Conservation (phyloP, 257 asterid genomes). For the Rauvolfia tetraphylla region DNA sequence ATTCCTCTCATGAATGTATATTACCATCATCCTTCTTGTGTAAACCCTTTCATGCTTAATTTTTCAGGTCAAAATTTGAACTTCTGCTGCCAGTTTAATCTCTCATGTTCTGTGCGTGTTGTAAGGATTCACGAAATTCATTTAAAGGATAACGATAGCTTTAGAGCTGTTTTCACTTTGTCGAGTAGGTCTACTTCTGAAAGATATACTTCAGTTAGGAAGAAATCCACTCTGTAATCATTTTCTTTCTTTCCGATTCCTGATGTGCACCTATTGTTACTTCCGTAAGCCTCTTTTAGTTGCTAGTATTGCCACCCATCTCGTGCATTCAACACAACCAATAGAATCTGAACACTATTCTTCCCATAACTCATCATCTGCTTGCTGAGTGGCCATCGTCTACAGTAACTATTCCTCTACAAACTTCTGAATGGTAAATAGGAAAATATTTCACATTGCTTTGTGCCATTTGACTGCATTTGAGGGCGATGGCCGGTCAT, state of each 20-base stretch:
- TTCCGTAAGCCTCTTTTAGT: background rate
- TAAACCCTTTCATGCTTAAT: background rate
- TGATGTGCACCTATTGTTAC: background rate
- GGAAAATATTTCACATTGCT: background rate
- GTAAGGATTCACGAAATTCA: background rate
- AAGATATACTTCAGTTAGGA: background rate
- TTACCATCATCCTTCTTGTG: background rate
- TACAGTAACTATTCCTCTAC: constrained; percentile 4
- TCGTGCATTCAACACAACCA: background rate
- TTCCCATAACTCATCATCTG: background rate
- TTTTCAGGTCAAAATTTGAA: background rate
- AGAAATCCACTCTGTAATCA: background rate
- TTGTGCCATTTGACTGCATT: constrained; percentile 6
- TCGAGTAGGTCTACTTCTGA: background rate
- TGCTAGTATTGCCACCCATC: background rate
- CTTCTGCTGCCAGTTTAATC: background rate
- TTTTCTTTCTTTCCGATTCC: background rate
- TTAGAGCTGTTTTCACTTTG: background rate
- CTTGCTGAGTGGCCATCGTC: background rate
- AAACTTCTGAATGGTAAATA: background rate
- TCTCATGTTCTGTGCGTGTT: background rate
- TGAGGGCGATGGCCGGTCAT: background rate
- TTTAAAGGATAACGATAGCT: background rate
- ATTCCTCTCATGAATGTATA: background rate
- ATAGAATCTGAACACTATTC: constrained; percentile 2